phyloP scores from a whole-genome alignment of 805 yeast species.

The Saitoella complicata region DNA sequence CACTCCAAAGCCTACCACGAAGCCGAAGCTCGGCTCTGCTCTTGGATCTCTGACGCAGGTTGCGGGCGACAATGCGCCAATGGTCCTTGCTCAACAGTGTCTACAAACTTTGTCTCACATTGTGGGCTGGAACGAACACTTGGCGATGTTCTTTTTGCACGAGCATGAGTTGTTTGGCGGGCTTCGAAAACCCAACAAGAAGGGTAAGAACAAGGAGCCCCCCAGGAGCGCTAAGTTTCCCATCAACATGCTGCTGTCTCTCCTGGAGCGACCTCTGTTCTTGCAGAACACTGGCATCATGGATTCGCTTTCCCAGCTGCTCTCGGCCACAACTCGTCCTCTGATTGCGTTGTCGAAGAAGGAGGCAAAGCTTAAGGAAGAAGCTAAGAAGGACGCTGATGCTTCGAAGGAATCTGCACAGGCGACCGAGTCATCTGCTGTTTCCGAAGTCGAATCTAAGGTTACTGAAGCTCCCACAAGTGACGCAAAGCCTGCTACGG shows the following conservation, averaged over 20 bases:
- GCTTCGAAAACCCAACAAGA: conserved; percentile 20
- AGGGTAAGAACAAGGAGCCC: conserved; percentile 22
- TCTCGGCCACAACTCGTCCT: conserved; percentile 66
- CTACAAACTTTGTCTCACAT: conserved; percentile 59
- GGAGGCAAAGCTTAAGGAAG: conserved; percentile 15
- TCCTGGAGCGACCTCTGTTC: conserved; percentile 48
- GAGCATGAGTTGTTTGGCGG: conserved; percentile 46
- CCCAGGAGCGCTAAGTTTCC: conserved; percentile 35
- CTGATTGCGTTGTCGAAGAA: conserved; percentile 35
- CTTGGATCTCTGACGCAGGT: background rate
- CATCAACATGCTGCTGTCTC: conserved; percentile 45
- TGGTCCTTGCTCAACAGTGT: conserved; percentile 58
- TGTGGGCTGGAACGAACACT: conserved; percentile 47
- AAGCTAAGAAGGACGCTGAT: conserved; percentile 5
- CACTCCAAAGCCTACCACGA: conserved; percentile 7
- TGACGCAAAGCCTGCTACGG: background rate
- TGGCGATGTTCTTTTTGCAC: conserved; percentile 58
- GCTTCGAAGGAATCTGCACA: conserved; percentile 2
- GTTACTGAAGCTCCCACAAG: background rate
- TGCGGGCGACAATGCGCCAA: conserved; percentile 39
- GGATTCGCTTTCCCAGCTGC: conserved; percentile 58
- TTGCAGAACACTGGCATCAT: conserved; percentile 57
- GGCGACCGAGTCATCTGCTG: background rate
- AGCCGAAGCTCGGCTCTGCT: background rate
- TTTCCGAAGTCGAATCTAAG: background rate